Evolutionary conservation across 148 eudicot species (phyloP), one percentile per base, ranked within the genome.

Genomic region (Cornus florida): DNA sequence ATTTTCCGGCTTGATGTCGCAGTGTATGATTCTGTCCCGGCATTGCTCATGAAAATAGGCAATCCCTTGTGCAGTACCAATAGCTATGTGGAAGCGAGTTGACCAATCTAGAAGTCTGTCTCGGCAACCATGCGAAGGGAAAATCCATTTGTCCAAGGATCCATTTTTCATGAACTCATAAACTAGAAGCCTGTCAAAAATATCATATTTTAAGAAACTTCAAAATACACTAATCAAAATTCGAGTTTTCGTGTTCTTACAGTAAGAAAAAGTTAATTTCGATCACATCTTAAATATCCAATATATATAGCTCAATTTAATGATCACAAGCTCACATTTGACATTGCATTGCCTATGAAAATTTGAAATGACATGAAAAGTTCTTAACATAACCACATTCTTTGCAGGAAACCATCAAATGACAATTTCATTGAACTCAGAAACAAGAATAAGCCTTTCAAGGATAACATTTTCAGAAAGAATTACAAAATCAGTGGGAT

Each of bases 21-120:
- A 96, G 73, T 96, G 99, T 23, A 96, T 93, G 28, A 96, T 89
- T 23, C 99, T 83, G 79, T 96, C 81, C 57, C 98, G 82, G 78
- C 99, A 96, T 82, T 96, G 98, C 83, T 96, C 99, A 10, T 96
- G 99, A 75, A 96, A 93, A 84, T 96, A 96, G 1, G 99, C 97
- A 5, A 96, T 92, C 60, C 98, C 99, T 85, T 86, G 95, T 24
- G 99, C 99, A 16, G 95, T 93, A 33, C 95, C 98, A 28, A 89
- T 67, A 6, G 99, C 99, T 79, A 92, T 84, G 24, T 76, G 79
- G 82, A 93, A 93, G 20, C 95, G 97, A 13, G 91, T 96, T n/a
- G 92, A 77, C 99, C 98, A 93, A 67, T 91, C 95, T 1, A 93
- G 85, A 16, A 88, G 71, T 73, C 82, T 87, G 74, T 86, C 91